phyloP scores from a whole-genome alignment of 345 rosid species.

The Carallia brachiata region DNA sequence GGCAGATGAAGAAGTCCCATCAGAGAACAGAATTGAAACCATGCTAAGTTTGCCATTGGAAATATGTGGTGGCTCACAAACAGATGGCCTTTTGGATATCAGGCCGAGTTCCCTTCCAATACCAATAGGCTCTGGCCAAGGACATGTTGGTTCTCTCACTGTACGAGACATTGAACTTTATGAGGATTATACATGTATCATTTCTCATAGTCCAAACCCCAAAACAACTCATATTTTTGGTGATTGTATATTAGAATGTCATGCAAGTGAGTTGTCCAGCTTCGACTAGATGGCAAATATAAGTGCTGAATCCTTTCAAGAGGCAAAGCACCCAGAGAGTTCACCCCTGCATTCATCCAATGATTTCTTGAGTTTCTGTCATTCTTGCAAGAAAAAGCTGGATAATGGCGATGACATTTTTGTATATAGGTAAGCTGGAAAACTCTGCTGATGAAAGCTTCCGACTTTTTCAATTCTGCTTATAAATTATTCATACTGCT shows the following conservation, averaged over 20 bases:
- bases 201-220: slow-evolving; percentile 61
- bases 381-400: slow-evolving; percentile 38
- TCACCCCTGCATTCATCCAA: slow-evolving; percentile 19
- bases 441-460: not conserved
- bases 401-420: slow-evolving; percentile 30
- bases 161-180: slow-evolving; percentile 52
- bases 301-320: slow-evolving; percentile 26
- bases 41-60: slow-evolving; percentile 26
- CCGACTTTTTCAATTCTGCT: not conserved
- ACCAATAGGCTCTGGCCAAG: slow-evolving; percentile 33
- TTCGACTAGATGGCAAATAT: slow-evolving; percentile 26
- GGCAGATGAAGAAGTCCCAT: slow-evolving; percentile 13
- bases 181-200: slow-evolving; percentile 72
- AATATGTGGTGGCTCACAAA: slow-evolving; percentile 23
- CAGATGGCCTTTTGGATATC: slow-evolving; percentile 22
- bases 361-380: slow-evolving; percentile 30
- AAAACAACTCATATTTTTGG: slow-evolving; percentile 61
- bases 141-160: slow-evolving; percentile 38
- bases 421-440: slow-evolving; percentile 33
- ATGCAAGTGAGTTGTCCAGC: slow-evolving; percentile 39
- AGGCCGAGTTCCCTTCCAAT: slow-evolving; percentile 43
- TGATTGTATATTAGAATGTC: slow-evolving; percentile 52
- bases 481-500: not conserved
- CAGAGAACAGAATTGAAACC: slow-evolving; percentile 18
- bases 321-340: slow-evolving; percentile 13